Percentiles rank a stretch among this genome's conserved stretches.
These are phyloP conservation scores for Aspergillus oerlinghausenensis DNA, from an alignment of 2,329 filamentous ascomycete genomes.

Conservation along the genomic window DNA sequence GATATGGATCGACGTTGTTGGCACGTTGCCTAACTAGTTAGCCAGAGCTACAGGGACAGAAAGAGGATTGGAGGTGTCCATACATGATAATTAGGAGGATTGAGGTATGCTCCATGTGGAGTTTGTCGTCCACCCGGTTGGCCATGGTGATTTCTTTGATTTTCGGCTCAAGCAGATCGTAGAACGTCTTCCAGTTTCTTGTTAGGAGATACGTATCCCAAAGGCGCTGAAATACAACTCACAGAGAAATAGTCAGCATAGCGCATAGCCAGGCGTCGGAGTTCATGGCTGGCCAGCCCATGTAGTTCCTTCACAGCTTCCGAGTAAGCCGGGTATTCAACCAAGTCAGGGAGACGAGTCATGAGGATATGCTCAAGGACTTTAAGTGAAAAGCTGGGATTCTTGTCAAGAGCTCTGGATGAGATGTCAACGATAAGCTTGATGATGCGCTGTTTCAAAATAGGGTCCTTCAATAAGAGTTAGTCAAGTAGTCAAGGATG, in stretches of 20 bases:
- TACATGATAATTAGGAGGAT: conserved; percentile 91
- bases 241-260: conserved; percentile 87
- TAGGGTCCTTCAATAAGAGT: conserved; percentile 58
- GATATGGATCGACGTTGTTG: conserved; percentile 64
- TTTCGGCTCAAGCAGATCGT: conserved; percentile 78
- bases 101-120: conserved; percentile 79
- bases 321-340: conserved; percentile 68
- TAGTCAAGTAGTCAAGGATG: background rate
- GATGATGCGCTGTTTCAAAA: conserved; percentile 75
- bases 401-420: conserved; percentile 71
- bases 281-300: conserved; percentile 75
- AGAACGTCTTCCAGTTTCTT: conserved; percentile 59
- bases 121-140: conserved; percentile 73
- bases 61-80: background rate
- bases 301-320: conserved; percentile 90
- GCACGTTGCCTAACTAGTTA: conserved; percentile 65
- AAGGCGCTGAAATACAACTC: conserved; percentile 25
- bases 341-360: conserved; percentile 69
- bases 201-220: conserved; percentile 7
- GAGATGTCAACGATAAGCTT: conserved; percentile 82
- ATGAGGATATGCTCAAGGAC: conserved; percentile 88
- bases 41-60: conserved; percentile 3
- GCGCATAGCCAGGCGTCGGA: conserved; percentile 81
- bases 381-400: conserved; percentile 76
- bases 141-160: conserved; percentile 71